Evolutionary conservation across 495 filamentous ascomycete species (phyloP), one percentile per base, ranked within the genome.

Genomic region (Penicillium egyptiacum): DNA sequence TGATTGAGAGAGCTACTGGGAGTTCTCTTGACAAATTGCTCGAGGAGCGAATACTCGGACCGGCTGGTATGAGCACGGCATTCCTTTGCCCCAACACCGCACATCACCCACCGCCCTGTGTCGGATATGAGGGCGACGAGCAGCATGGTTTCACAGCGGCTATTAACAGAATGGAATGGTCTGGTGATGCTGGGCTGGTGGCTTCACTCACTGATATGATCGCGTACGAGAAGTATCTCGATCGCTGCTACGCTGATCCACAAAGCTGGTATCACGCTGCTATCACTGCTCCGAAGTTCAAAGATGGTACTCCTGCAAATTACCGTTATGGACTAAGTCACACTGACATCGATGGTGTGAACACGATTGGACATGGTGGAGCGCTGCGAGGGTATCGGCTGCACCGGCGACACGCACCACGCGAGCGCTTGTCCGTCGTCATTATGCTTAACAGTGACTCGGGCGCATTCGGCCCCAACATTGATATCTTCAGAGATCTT

Each of bases 201-300:
- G 69, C 69, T 46, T 70, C 71, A 17, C 66, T 74, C 1, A 45
- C 45, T 14, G 71, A 74, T 42, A 74, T 74, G 71, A 66, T 74
- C 22, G 67, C 67, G 12, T 74, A 65, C 19, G 71, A 74, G 49
- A 63, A 64, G 37, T 65, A 66, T 48, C 47, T 74, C 25, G 55
- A 70, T 37, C 40, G 40, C n/a, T 50, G 54, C 4, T 64, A 51
- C 44, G 14, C 53, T 8, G 63, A 69, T 50, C 51, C 62, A 11
- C 10, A 55, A 23, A 72, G 68, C 47, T 63, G 66, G 61, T 74
- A 74, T 37, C 54, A 53, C 8, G 53, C 42, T 14, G 56, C 60
- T 23, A 53, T 58, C 6, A 14, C 63, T 43, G 45, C 50, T 2
- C 60, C 55, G 1, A 63, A 53, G 0, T 74, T 60, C 35, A 54